Evolutionary conservation across 169 alveolate species (phyloP), one percentile per base, ranked within the genome.

Genomic region (Eimeria praecox): DNA sequence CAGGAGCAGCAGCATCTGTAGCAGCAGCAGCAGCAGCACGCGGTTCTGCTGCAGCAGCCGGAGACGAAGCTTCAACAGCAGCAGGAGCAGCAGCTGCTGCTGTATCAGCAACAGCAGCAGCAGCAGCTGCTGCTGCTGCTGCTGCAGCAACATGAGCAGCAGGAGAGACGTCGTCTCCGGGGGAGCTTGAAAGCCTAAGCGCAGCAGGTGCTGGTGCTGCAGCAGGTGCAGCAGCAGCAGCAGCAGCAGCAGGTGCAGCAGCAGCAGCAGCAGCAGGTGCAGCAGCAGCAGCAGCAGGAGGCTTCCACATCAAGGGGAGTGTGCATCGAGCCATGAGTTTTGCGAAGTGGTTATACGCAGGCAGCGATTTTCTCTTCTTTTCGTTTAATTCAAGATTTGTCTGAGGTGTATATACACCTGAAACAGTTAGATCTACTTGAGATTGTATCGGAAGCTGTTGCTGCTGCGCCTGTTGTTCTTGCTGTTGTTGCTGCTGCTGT

Each of bases 301-400:
- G 59, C 6, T 3, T 35, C 42, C 59, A 14, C 27, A 42, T 54
- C 27, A 35, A 30, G 46, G 83, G n/a, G 49, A 85, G 56, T 8
- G 38, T 85, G 46, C 77, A 49, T 49, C 92, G 92, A 38, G 38
- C 71, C 49, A 88, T 20, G 1, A 88, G 20, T 64, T 88, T 88
- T 24, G 73, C 56, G 14, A 88, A 73, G 27, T 88, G 86, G 44
- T 88, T 35, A 40, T 88, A 88, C 42, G 94, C 94, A 20, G 95
- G 87, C 73, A 69, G 35, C 6, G 88, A 90, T 6, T 69, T 33
- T 4, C 88, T 85, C 75, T 78, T 35, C 89, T 30, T 35, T 16
- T 30, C 89, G 12, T 35, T 30, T 33, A 27, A n/a, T 64, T 40
- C 66, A 59, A 78, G 38, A n/a, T n/a, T n/a, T 35, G 24, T 6